Evolutionary conservation across 495 filamentous ascomycete species (phyloP), one percentile per base, ranked within the genome.

Genomic region (Extremus antarcticus): DNA sequence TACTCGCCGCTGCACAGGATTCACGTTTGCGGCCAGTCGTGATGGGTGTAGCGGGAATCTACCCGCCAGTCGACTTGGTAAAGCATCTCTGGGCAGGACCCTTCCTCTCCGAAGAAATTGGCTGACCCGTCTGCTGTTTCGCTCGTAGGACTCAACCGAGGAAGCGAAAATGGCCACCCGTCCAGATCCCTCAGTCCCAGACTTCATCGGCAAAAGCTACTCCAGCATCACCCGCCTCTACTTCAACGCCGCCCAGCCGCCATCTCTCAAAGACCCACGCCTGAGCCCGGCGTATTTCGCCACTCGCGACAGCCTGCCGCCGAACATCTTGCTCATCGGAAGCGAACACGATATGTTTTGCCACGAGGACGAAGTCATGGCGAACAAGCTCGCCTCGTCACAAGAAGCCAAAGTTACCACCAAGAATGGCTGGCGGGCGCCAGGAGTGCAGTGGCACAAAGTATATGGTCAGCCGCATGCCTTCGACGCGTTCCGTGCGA

Each of bases 361-460:
- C 41, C n/a, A 45, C 19, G 41, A 45, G 41, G 41, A 45, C n/a
- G 41, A 45, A 17, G 4, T n/a, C n/a, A 45, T 45, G 41, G 41
- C 41, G 8, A 17, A 45, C 7, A 45, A 45, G 41, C 41, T 45
- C 4, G 41, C 41, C 8, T 7, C 41, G 8, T 3, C 19, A 45
- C 4, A n/a, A 4, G 41, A 17, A 17, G 41, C 41, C 41, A 45
- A 45, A 17, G 41, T 45, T n/a, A 17, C 8, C 4, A 45, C 41
- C 4, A 21, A 45, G 19, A n/a, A 7, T 17, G 41, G 41, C n/a
- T 45, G 41, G 41, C 4, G n/a, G 41, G 41, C 41, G 4, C 41
- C 41, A 3, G 41, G 41, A 45, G 41, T 45, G 41, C 41, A 45
- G n/a, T 45, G 41, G 41, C 41, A 45, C 17, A 45, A 45, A n/a